Conservation (phyloP, 169 alveolate species). For the Plasmodium inui region DNA sequence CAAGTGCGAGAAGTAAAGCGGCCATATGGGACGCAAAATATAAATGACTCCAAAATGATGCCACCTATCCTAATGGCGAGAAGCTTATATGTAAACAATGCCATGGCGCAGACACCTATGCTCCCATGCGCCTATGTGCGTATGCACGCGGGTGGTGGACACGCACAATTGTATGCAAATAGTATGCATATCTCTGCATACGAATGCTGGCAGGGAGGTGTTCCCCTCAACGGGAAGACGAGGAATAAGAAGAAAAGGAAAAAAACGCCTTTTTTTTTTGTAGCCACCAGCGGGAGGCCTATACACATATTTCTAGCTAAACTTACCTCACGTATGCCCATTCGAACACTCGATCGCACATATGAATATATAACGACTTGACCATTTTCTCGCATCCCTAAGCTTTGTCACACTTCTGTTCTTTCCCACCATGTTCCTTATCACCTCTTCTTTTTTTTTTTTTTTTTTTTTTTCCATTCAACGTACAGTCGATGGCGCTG, state of each 20-base stretch:
- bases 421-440: not conserved
- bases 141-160: not conserved
- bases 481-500: not conserved
- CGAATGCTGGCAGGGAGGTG: not conserved
- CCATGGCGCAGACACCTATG: not conserved
- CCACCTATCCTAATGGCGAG: not conserved
- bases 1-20: not conserved
- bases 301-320: not conserved
- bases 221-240: not conserved
- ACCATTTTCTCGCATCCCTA: not conserved
- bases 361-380: not conserved
- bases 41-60: not conserved
- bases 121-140: not conserved
- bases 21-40: not conserved
- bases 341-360: not conserved
- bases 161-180: not conserved
- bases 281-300: not conserved
- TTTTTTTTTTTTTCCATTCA: not conserved
- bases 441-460: not conserved
- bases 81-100: not conserved
- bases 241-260: not conserved
- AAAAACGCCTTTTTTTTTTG: not conserved
- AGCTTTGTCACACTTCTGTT: not conserved
- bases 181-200: not conserved
- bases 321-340: not conserved